A percentile compares a stretch with the other conserved stretches of the same genome.
Conservation (phyloP, 2,329 filamentous ascomycete genomes). For the Myotisia sp. region DNA sequence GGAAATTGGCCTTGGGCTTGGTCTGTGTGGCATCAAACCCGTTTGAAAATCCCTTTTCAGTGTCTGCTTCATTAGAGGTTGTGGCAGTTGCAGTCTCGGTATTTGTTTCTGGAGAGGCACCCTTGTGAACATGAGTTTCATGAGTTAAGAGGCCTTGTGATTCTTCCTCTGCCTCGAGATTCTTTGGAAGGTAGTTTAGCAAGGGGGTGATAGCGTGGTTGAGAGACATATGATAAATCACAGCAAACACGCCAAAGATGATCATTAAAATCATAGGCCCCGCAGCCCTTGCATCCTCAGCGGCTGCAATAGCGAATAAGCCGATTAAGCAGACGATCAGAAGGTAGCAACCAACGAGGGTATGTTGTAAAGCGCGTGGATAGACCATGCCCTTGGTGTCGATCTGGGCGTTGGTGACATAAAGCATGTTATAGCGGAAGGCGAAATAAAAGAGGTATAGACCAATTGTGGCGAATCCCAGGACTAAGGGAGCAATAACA, state of each 20-base stretch:
- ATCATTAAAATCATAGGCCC: constrained; percentile 65
- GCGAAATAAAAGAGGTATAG: constrained; percentile 72
- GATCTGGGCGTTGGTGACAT: constrained; percentile 65
- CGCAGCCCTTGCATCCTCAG: constrained; percentile 46
- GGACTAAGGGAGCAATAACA: constrained; percentile 69
- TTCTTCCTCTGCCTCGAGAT: constrained; percentile 47
- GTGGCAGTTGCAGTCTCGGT: constrained; percentile 19
- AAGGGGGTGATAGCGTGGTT: constrained; percentile 62
- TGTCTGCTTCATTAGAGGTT: constrained; percentile 16
- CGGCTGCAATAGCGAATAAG: constrained; percentile 57
- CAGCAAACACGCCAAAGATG: constrained; percentile 57
- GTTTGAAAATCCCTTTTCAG: constrained; percentile 19
- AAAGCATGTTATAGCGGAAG: constrained; percentile 82
- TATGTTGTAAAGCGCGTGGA: constrained; percentile 71
- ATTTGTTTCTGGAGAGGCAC: constrained; percentile 17
- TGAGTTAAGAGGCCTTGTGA: constrained; percentile 13
- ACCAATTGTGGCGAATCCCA: constrained; percentile 67
- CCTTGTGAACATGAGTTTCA: constrained; percentile 11
- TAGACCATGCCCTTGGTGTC: constrained; percentile 84
- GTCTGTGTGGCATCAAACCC: constrained; percentile 18
- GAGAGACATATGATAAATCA: constrained; percentile 59
- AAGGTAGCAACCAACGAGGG: constrained; percentile 72
- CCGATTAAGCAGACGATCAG: constrained; percentile 72
- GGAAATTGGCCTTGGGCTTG: constrained; percentile 21
- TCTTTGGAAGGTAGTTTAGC: constrained; percentile 64